phyloP scores from a whole-genome alignment of 805 yeast species.

The Pichia thaimueangensis region DNA sequence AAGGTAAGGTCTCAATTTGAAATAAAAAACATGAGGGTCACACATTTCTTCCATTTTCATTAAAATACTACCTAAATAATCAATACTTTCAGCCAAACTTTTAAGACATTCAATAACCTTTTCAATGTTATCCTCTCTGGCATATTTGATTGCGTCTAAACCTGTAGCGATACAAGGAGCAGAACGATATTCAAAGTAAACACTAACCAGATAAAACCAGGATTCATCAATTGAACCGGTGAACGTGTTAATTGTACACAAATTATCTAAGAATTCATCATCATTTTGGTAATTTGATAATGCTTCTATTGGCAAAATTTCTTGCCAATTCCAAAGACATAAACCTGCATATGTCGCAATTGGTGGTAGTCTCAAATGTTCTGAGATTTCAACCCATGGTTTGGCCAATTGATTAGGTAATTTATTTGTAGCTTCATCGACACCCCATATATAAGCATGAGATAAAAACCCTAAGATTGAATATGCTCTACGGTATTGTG shows the following conservation, averaged over 20 bases:
- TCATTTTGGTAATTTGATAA: conserved; percentile 25
- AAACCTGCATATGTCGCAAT: conserved; percentile 83
- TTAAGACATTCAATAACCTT: conserved; percentile 46
- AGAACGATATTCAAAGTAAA: conserved; percentile 78
- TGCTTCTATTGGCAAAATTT: conserved; percentile 40
- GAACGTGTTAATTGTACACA: conserved; percentile 76
- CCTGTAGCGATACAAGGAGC: conserved; percentile 66
- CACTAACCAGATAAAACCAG: conserved; percentile 90
- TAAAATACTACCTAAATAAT: conserved; percentile 62
- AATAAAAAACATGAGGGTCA: conserved; percentile 88
- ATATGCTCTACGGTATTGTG: conserved; percentile 73
- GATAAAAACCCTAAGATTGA: conserved; percentile 71
- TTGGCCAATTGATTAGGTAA: conserved; percentile 64
- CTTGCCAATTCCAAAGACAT: conserved; percentile 81
- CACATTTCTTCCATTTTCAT: conserved; percentile 89
- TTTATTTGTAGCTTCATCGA: conserved; percentile 49
- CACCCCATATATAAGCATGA: conserved; percentile 90
- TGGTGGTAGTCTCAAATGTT: conserved; percentile 69
- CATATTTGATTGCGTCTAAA: conserved; percentile 54
- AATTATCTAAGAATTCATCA: conserved; percentile 45
- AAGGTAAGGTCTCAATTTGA: conserved; percentile 76
- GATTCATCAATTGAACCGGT: conserved; percentile 89
- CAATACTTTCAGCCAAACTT: conserved; percentile 66
- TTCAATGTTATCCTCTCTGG: conserved; percentile 39
- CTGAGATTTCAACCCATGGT: conserved; percentile 60